Percentiles rank a stretch among this genome's conserved stretches.
Conservation (phyloP, 768 basidiomycete species). For the Lyophyllum shimeji region DNA sequence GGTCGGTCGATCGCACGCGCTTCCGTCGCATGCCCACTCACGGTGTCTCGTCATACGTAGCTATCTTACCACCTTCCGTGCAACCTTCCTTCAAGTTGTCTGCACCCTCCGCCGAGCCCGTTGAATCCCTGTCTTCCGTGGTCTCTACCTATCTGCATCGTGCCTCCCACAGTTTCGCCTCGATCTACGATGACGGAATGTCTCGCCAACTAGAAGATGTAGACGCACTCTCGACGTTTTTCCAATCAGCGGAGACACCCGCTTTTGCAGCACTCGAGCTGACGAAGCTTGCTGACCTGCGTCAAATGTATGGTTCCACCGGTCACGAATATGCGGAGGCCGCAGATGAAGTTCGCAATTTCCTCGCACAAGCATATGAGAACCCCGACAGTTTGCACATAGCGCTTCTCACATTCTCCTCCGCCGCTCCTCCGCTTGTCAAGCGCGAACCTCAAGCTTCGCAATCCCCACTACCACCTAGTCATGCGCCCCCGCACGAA, state of each 20-base stretch:
- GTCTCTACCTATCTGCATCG: conserved; percentile 57
- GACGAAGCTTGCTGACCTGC: conserved; percentile 47
- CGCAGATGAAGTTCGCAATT: conserved; percentile 41
- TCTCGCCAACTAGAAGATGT: conserved; percentile 28
- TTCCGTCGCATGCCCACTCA: conserved; percentile 4
- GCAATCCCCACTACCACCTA: conserved; percentile 47
- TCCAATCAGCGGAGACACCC: conserved; percentile 47
- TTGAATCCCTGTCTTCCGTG: conserved; percentile 49
- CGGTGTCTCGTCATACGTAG: conserved; percentile 30
- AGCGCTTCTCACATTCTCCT: conserved; percentile 53
- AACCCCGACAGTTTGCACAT: conserved; percentile 39
- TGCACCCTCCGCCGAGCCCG: conserved; percentile 25
- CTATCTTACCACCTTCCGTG: conserved; percentile 54
- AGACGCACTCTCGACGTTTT: conserved; percentile 48
- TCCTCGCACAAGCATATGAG: conserved; percentile 44
- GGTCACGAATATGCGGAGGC: conserved; percentile 58
- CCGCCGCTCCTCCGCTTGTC: conserved; percentile 19
- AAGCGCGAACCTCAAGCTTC: conserved; percentile 44
- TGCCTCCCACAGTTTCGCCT: conserved; percentile 57
- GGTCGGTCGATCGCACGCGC: conserved; percentile 37
- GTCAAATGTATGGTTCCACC: conserved; percentile 41
- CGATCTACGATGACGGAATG: conserved; percentile 41
- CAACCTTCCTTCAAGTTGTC: conserved; percentile 46
- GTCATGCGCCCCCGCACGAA: conserved; percentile 41
- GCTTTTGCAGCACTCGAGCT: conserved; percentile 68